Evolutionary conservation across 768 basidiomycete genomes (phyloP).

Genomic region (Basidioascus undulatus): DNA sequence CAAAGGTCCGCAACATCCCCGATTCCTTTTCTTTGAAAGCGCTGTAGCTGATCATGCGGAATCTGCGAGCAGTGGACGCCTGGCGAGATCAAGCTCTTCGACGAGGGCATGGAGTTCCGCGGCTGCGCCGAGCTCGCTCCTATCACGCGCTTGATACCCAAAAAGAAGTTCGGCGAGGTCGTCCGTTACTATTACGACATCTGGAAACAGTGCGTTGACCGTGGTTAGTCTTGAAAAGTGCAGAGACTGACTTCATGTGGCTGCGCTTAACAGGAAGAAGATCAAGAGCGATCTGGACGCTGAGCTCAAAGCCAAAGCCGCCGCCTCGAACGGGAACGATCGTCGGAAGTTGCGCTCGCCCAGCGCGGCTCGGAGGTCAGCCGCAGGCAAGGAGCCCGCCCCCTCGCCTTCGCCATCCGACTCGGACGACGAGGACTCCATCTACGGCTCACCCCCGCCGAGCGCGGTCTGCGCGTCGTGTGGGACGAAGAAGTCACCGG

Average conservation of each 20-base stretch:
- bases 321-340: slow-evolving; percentile 1
- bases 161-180: slow-evolving; percentile 45
- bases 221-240: neutral
- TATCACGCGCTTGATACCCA: slow-evolving; percentile 46
- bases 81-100: slow-evolving; percentile 48
- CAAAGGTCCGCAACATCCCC: neutral
- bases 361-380: slow-evolving; percentile 47
- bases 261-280: too few relatives aligned
- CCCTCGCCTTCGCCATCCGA: slow-evolving; percentile 9
- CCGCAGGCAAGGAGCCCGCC: slow-evolving; percentile 23
- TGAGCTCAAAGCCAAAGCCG: slow-evolving; percentile 2
- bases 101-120: slow-evolving; percentile 39
- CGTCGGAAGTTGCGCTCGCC: slow-evolving; percentile 27
- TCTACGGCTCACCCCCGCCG: slow-evolving; percentile 33
- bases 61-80: slow-evolving; percentile 32
- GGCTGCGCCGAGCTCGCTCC: slow-evolving; percentile 56
- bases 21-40: slow-evolving; percentile 4
- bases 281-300: too few relatives aligned
- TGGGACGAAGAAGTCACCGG: slow-evolving; percentile 46
- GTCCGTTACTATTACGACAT: slow-evolving; percentile 63
- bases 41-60: neutral
- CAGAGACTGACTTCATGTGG: too few relatives aligned
- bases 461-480: slow-evolving; percentile 87
- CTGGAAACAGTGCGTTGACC: slow-evolving; percentile 48
- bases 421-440: slow-evolving; percentile 50